Conservation (phyloP, 192 early-diverging fungal species). For the Coemansia sp. region DNA sequence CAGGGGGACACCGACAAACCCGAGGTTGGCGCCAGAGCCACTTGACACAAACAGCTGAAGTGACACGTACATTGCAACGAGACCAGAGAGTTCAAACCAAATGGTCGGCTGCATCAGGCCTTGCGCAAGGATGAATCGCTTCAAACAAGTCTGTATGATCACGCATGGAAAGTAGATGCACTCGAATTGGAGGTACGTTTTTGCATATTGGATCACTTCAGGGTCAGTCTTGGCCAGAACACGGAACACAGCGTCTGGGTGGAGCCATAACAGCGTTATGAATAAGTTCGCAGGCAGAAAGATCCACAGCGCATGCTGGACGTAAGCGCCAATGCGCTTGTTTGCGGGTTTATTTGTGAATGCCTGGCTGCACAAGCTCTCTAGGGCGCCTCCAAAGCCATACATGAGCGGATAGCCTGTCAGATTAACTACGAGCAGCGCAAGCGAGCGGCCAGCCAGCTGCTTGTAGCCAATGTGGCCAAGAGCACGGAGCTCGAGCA, state of each 20-base stretch:
- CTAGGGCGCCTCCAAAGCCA: slow-evolving; percentile 71
- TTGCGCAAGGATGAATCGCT: slow-evolving; percentile 84
- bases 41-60: slow-evolving; percentile 75
- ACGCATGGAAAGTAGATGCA: slow-evolving; percentile 74
- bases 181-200: slow-evolving; percentile 63
- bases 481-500: slow-evolving; percentile 63
- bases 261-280: slow-evolving; percentile 39
- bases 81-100: slow-evolving; percentile 67
- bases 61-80: slow-evolving; percentile 69
- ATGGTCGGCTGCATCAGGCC: slow-evolving; percentile 87
- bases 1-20: slow-evolving; percentile 70
- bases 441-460: slow-evolving; percentile 67
- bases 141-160: slow-evolving; percentile 78
- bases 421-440: slow-evolving; percentile 72
- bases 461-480: slow-evolving; percentile 63
- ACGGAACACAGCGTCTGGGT: slow-evolving; percentile 57
- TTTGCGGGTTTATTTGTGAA: slow-evolving; percentile 62
- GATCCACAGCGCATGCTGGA: slow-evolving; percentile 79
- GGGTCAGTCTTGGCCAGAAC: slow-evolving; percentile 71
- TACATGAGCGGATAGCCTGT: slow-evolving; percentile 73
- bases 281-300: slow-evolving; percentile 51
- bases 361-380: slow-evolving; percentile 75
- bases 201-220: slow-evolving; percentile 66
- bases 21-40: slow-evolving; percentile 48
- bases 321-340: slow-evolving; percentile 63